Evolutionary conservation across 306 rosid genomes (phyloP).

Genomic region (Delonix regia): DNA sequence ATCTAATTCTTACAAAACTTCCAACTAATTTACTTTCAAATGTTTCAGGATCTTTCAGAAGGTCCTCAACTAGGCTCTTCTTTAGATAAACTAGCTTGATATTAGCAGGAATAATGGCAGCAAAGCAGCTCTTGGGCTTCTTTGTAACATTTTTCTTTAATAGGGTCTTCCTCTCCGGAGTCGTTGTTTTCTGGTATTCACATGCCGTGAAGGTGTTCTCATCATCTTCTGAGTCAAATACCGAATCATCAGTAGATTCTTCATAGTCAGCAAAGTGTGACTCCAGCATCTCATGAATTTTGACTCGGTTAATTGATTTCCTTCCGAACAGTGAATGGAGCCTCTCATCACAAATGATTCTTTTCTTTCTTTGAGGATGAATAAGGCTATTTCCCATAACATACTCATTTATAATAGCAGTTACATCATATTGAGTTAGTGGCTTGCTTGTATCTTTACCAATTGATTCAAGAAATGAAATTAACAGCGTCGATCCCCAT

Average conservation of each 20-base stretch:
- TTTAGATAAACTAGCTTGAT: slow-evolving; percentile 71
- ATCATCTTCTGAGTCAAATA: slow-evolving; percentile 46
- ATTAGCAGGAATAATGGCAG: slow-evolving; percentile 66
- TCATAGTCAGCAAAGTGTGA: slow-evolving; percentile 59
- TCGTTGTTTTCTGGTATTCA: slow-evolving; percentile 31
- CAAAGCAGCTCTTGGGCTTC: slow-evolving; percentile 65
- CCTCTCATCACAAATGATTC: slow-evolving; percentile 60
- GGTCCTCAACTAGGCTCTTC: slow-evolving; percentile 63
- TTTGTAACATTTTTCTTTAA: slow-evolving; percentile 36
- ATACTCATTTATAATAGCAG: slow-evolving; percentile 59
- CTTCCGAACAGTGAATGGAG: slow-evolving; percentile 67
- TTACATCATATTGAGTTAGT: slow-evolving; percentile 60
- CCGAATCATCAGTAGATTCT: slow-evolving; percentile 43
- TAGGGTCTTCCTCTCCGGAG: slow-evolving; percentile 37
- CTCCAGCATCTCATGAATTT: slow-evolving; percentile 65
- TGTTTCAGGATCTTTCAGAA: slow-evolving; percentile 56
- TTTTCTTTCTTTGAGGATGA: slow-evolving; percentile 65
- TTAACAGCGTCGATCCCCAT: slow-evolving; percentile 74
- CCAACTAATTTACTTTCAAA: slow-evolving; percentile 74
- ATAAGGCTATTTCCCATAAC: slow-evolving; percentile 49
- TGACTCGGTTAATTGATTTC: slow-evolving; percentile 63
- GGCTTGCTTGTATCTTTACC: slow-evolving; percentile 55
- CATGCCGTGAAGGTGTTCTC: slow-evolving; percentile 23
- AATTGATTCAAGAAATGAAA: slow-evolving; percentile 63
- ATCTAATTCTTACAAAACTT: slow-evolving; percentile 72